Base-by-base conservation (phyloP, 2,329 filamentous ascomycete genomes). In the Alternaria triticimaculans region DNA sequence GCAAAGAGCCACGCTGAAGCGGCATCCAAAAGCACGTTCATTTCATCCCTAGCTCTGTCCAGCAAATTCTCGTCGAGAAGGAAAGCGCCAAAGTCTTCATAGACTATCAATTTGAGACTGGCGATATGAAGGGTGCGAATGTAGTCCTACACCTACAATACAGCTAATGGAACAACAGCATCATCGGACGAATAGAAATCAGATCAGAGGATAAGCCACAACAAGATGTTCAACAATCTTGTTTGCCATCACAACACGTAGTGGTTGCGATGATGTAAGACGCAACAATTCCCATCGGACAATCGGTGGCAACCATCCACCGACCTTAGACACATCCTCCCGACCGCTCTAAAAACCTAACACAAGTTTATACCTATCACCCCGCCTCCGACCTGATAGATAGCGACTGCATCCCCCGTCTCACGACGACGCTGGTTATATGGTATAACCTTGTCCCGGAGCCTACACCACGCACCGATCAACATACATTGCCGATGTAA, bases 31-130 rank as follows among this genome's bases (percentile, higher is more conserved):
- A 15, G 0, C 30, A 33, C 6, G 14, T 6, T 33, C 5, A 15
- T 6, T 33, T 3, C 0, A 33, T 33, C 14, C 3, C 6, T 4
- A 33, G 14, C 14, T 15, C 8, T 33, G 3, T 33, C 6, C 6
- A 33, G 14, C 0, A 33, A 33, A 14, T 6, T 1, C 1, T 5
- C 2, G 5, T 14, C 2, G 5, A 2, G 6, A 30, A 30, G 14
- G 1, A 6, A 6, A 12, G 5, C 2, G 28, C 5, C 12, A 11
- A 14, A 14, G 6, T 33, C 12, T 30, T 14, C 5, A 6, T 30
- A 14, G 5, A 3, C 6, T 30, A 3, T 6, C 5, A 30, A 30
- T 33, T 8, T 37, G 14, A 9, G 1, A 37, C 4, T 37, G 8
- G 15, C 7, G 15, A n/a, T 3, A 5, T 15, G 8, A 37, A 10